Conservation (phyloP, 352 stramenopile genomes). For the Elongisporangium anandrum region DNA sequence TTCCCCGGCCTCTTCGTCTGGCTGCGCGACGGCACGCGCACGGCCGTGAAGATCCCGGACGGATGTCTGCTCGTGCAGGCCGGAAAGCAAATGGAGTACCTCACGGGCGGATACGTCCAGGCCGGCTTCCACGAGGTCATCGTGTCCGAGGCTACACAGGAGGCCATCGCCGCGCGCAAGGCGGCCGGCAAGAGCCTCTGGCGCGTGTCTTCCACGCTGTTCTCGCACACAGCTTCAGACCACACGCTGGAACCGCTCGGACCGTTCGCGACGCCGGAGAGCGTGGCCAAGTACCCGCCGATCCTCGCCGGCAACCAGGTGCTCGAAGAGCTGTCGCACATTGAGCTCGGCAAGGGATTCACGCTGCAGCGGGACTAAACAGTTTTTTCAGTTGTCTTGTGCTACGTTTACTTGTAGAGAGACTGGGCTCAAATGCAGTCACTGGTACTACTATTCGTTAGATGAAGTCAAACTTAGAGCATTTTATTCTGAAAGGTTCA, state of each 20-base stretch:
- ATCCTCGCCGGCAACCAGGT: slow-evolving; percentile 87
- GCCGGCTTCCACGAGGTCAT: slow-evolving; percentile 93
- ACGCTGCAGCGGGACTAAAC: slow-evolving; percentile 62
- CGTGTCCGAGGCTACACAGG: slow-evolving; percentile 66
- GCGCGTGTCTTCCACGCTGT: slow-evolving; percentile 90
- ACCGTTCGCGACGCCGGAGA: slow-evolving; percentile 68
- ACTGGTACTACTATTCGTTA: no score
- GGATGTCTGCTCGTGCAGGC: slow-evolving; percentile 87
- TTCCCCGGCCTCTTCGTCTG: slow-evolving; percentile 91
- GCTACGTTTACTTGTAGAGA: no score
- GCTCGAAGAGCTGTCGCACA: slow-evolving; percentile 80
- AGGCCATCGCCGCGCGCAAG: slow-evolving; percentile 72
- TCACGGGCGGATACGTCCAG: slow-evolving; percentile 89
- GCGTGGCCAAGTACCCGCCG: slow-evolving; percentile 68
- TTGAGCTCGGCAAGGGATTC: slow-evolving; percentile 76
- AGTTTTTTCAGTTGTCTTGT: no score
- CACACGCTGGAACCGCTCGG: slow-evolving; percentile 77
- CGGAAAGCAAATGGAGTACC: slow-evolving; percentile 91
- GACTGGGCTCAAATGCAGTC: no score
- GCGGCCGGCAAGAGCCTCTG: slow-evolving; percentile 74
- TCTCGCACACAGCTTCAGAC: slow-evolving; percentile 90
- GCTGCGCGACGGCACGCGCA: slow-evolving; percentile 84
- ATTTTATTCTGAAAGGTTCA: no score
- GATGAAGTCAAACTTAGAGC: no score
- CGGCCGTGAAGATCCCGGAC: slow-evolving; percentile 84